Evolutionary conservation across 495 filamentous ascomycete genomes (phyloP), one percentile per base, ranked within the genome.

Genomic region (Penicillium bialowiezense): DNA sequence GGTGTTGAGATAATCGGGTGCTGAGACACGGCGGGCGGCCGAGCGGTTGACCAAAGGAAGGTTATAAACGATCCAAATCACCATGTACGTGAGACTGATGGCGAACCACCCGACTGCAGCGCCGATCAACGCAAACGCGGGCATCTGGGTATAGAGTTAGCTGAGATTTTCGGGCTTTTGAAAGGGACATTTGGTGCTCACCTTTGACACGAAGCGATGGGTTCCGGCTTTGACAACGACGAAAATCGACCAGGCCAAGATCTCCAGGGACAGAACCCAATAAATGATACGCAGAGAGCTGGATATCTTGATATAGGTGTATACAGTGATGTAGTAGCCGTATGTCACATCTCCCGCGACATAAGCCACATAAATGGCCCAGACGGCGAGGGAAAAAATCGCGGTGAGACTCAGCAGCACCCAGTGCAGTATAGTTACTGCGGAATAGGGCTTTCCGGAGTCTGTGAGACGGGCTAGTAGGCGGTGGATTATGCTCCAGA

Each of bases 61-160:
- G 1, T 29, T n/a, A 51, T 57, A 56, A 28, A 40, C 42, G 18
- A 67, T 63, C 13, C 33, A 28, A 21, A 63, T 9, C 33, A 64
- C 34, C 7, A 45, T 48, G 28, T 26, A 46, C 32, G 44, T 50
- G 42, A 61, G 8, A 26, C 24, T 54, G 3, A 56, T 14, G 14
- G 55, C 58, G 44, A 61, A 61, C 46, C 48, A 65, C 46, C 51
- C 51, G 35, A 64, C 32, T 19, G 50, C 50, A 19, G 40, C 51
- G 29, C 18, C 12, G 5, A 60, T 21, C 15, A 63, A 28, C 19
- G 54, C 18, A 18, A 50, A 37, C n/a, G 42, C 41, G 8, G 60
- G 54, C 13, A 28, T 28, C 60, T 60, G 15, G 21, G n/a, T 18
- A 17, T 23, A 17, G 5, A 5, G 38, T 57, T 35, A 58, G 41